Base-by-base conservation (phyloP, 768 basidiomycete genomes). In the Pleurotus platypus region DNA sequence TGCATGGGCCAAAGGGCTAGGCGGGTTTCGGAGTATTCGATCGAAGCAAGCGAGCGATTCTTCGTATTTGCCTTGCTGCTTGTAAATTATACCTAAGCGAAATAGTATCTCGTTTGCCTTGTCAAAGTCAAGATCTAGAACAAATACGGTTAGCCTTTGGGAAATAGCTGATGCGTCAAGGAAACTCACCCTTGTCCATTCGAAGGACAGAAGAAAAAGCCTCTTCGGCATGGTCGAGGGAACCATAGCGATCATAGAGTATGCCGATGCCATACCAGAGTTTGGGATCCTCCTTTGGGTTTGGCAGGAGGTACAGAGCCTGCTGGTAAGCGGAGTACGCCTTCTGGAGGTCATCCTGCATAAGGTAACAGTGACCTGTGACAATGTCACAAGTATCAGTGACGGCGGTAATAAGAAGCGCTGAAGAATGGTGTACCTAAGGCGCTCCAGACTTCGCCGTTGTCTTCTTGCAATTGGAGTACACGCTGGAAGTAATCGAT, bases 181-280 rank as follows among this genome's bases (percentile, higher is more conserved):
- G 72, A 75, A 6, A 67, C 75, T 69, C 68, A 97, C 96, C 91
- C 73, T 92, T 91, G 74, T 98, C 95, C 94, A 98, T 98, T 61
- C 89, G 81, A 42, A 99, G 84, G 22, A 98, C 96, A 11, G 92
- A 94, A 0, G 93, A 87, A 65, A 99, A 99, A 0, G 97, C 97
- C 69, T 98, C 97, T 72, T 99, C 97, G 62, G 97, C 97, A 64
- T 98, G 97, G 73, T 99, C 96, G 68, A 99, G 80, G 53, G 93
- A 95, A 13, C 97, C 97, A 65, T 98, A 99, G 27, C 97, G 89
- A 77, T 99, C 97, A 66, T 99, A 98, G 35, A 98, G 85, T 57
- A 98, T 98, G 35, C 97, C 97, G 68, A 99, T 98, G 37, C 97
- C 97, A 69, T 98, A 99, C 97, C 97, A 99, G 7, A 99, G 79